Percentiles rank a stretch among this genome's conserved stretches.
Evolutionary conservation across 2,329 filamentous ascomycete species (phyloP).

Genomic region (Trichoderma asperellum): DNA sequence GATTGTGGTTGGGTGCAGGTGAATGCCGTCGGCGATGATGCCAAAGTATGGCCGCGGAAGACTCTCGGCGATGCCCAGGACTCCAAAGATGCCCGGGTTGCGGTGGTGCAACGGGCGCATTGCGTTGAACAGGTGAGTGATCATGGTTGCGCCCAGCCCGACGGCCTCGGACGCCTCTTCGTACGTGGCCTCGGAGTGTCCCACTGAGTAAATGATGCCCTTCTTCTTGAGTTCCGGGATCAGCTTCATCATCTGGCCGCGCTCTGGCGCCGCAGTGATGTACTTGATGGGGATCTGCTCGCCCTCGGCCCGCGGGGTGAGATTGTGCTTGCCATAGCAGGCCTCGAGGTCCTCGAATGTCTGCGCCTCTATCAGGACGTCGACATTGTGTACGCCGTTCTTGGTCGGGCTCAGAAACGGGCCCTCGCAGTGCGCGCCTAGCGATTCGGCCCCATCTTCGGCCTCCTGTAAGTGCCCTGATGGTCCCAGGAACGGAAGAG

Average conservation of each 20-base stretch:
- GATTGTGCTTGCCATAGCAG: slow-evolving; percentile 74
- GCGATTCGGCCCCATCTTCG: slow-evolving; percentile 76
- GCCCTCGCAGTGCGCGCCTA: slow-evolving; percentile 89
- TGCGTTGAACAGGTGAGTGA: slow-evolving; percentile 92
- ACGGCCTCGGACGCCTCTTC: slow-evolving; percentile 76
- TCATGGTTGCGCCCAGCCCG: slow-evolving; percentile 78
- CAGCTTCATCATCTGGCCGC: slow-evolving; percentile 67
- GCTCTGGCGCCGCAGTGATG: slow-evolving; percentile 86
- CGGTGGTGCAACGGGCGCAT: slow-evolving; percentile 91
- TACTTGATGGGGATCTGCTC: slow-evolving; percentile 65
- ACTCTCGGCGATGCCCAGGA: slow-evolving; percentile 70
- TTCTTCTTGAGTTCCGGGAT: slow-evolving; percentile 68
- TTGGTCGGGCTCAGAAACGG: slow-evolving; percentile 83
- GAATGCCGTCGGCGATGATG: slow-evolving; percentile 87
- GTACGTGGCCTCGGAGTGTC: slow-evolving; percentile 86
- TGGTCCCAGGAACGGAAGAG: slow-evolving; percentile 77
- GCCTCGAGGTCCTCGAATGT: slow-evolving; percentile 67
- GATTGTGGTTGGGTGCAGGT: slow-evolving; percentile 84
- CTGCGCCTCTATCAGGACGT: slow-evolving; percentile 68
- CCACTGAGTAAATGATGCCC: slow-evolving; percentile 77
- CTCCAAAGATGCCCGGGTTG: slow-evolving; percentile 87
- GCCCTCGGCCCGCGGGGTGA: slow-evolving; percentile 49
- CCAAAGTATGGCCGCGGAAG: slow-evolving; percentile 75
- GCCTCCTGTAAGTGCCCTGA: slow-evolving; percentile 64
- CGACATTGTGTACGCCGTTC: slow-evolving; percentile 81